These are phyloP conservation scores for Multifurca ochricompacta DNA, from an alignment of 768 basidiomycete genomes.

Conservation along the genomic window DNA sequence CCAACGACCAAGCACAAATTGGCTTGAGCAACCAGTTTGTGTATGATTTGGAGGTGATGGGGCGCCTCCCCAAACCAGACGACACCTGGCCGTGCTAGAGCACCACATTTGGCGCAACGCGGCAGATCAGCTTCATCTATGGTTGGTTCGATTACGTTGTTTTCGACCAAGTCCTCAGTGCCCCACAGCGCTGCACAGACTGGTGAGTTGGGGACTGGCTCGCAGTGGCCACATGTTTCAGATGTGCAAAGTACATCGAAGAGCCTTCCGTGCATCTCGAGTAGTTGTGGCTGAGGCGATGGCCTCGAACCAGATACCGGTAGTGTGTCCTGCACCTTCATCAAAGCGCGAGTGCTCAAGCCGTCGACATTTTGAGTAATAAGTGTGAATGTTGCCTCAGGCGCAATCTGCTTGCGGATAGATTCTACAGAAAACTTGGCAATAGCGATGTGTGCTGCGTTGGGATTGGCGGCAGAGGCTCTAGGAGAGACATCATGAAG, in stretches of 20 bases:
- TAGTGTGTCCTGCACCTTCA: conserved; percentile 17
- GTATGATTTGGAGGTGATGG: conserved; percentile 26
- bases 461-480: conserved; percentile 34
- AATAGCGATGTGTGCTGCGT: conserved; percentile 48
- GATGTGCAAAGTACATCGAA: conserved; percentile 47
- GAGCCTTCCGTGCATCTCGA: conserved; percentile 60
- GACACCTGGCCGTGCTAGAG: conserved; percentile 32
- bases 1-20: conserved; percentile 35
- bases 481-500: background rate
- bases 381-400: conserved; percentile 38
- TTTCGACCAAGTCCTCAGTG: conserved; percentile 30
- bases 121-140: conserved; percentile 31
- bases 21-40: conserved; percentile 24
- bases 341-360: conserved; percentile 36
- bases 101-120: conserved; percentile 27
- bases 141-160: conserved; percentile 5
- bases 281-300: conserved; percentile 14
- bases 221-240: conserved; percentile 32
- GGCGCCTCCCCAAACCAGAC: conserved; percentile 37
- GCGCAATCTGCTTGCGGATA: conserved; percentile 33
- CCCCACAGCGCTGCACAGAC: conserved; percentile 39
- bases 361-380: conserved; percentile 62
- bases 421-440: conserved; percentile 38
- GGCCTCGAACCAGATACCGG: background rate
- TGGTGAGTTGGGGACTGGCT: conserved; percentile 36